Evolutionary conservation across 805 yeast genomes (phyloP).

Genomic region (Saturnispora kantuleensis): DNA sequence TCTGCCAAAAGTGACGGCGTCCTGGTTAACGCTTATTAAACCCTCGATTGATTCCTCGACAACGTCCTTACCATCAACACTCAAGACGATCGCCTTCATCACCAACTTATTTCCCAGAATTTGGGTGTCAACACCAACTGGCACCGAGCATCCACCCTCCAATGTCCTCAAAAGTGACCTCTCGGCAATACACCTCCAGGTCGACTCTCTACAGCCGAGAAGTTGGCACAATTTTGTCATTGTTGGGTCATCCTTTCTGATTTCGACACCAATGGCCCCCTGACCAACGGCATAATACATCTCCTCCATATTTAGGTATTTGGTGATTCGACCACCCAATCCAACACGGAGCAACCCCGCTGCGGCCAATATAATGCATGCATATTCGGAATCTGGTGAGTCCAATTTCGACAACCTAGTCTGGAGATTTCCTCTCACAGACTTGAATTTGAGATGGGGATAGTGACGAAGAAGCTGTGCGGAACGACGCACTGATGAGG

Average conservation of each 20-base stretch:
- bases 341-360: conserved; percentile 81
- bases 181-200: conserved; percentile 78
- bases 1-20: conserved; percentile 64
- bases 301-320: conserved; percentile 57
- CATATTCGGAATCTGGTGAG: conserved; percentile 42
- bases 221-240: conserved; percentile 50
- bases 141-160: conserved; percentile 98
- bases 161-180: conserved; percentile 75
- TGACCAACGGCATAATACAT: conserved; percentile 99
- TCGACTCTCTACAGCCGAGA: conserved; percentile 56
- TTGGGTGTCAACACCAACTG: conserved; percentile 75
- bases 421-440: conserved; percentile 75
- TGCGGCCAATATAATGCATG: conserved; percentile 79
- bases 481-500: conserved; percentile 87
- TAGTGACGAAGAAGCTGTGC: conserved; percentile 76
- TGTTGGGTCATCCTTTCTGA: conserved; percentile 55
- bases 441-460: conserved; percentile 70
- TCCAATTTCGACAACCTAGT: conserved; percentile 81
- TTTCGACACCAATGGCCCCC: conserved; percentile 93
- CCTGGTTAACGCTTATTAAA: conserved; percentile 34
- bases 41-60: conserved; percentile 47
- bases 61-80: conserved; percentile 67
- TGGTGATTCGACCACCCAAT: conserved; percentile 66
- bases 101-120: conserved; percentile 32
- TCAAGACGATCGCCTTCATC: conserved; percentile 66